These are phyloP conservation scores for Verticillium klebahnii DNA, from an alignment of 2,329 filamentous ascomycete species.

Conservation along the genomic window DNA sequence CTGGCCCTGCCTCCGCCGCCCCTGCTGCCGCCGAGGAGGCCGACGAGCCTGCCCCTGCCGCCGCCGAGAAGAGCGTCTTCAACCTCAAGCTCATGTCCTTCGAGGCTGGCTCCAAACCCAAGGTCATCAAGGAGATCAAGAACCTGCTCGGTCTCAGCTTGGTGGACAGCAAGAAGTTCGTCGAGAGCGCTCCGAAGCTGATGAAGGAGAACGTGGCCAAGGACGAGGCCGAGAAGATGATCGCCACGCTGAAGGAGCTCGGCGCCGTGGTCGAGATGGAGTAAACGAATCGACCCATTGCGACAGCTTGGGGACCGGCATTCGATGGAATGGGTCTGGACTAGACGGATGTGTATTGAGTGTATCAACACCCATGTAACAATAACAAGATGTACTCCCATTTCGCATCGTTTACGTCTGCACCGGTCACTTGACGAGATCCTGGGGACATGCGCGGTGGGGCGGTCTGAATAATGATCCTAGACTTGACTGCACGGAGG, in stretches of 20 bases:
- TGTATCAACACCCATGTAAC: slow-evolving; percentile 28
- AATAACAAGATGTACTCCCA: slow-evolving; percentile 12
- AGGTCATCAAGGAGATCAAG: slow-evolving; percentile 99
- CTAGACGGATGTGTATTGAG: slow-evolving; percentile 12
- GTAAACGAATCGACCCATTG: slow-evolving; percentile 40
- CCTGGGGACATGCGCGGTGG: not conserved
- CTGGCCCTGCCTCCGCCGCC: slow-evolving; percentile 56
- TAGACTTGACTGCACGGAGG: not conserved
- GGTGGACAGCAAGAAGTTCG: slow-evolving; percentile 99
- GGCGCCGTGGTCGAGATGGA: slow-evolving; percentile 90
- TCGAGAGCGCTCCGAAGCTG: slow-evolving; percentile 94
- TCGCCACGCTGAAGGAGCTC: slow-evolving; percentile 88
- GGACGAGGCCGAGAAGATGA: slow-evolving; percentile 98
- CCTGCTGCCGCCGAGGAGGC: slow-evolving; percentile 70
- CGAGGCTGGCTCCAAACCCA: slow-evolving; percentile 86
- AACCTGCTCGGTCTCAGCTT: slow-evolving; percentile 87
- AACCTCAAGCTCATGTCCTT: slow-evolving; percentile 91
- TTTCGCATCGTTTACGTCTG: not conserved
- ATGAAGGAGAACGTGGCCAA: slow-evolving; percentile 99
- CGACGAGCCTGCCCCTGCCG: slow-evolving; percentile 81
- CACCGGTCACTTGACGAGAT: not conserved
- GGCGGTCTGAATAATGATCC: not conserved
- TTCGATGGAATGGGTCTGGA: not conserved
- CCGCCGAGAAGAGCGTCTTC: slow-evolving; percentile 96
- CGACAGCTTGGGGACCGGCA: not conserved